Conservation (phyloP, 768 basidiomycete genomes). For the Phanerochaete sordida region DNA sequence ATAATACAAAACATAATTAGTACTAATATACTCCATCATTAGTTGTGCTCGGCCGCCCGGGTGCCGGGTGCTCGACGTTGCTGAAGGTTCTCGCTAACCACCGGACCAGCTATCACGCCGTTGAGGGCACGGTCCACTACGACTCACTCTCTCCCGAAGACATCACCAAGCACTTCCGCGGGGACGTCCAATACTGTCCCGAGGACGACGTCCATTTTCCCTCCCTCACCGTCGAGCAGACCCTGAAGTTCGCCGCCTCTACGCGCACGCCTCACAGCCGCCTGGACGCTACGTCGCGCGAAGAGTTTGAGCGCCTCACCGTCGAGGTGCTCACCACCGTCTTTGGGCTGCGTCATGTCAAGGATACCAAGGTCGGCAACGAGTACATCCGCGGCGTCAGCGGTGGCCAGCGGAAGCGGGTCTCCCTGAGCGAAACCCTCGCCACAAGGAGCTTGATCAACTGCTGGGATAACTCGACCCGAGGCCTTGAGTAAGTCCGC, state of each 20-base stretch:
- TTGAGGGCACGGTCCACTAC: conserved; percentile 72
- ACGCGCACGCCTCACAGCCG: conserved; percentile 66
- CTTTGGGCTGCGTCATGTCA: conserved; percentile 73
- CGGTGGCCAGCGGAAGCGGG: conserved; percentile 76
- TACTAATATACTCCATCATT: background rate
- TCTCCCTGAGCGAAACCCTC: conserved; percentile 73
- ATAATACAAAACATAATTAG: background rate
- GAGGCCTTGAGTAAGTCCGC: conserved; percentile 37
- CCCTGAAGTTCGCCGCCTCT: conserved; percentile 64
- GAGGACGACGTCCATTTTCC: conserved; percentile 89
- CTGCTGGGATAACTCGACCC: conserved; percentile 73
- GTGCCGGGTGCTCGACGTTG: conserved; percentile 81
- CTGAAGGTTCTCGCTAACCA: conserved; percentile 81
- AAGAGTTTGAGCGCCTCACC: conserved; percentile 38
- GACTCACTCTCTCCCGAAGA: conserved; percentile 69
- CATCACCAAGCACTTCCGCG: conserved; percentile 62
- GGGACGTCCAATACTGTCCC: conserved; percentile 77
- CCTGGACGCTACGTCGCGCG: conserved; percentile 38
- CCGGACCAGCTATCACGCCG: conserved; percentile 58
- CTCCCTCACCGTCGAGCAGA: conserved; percentile 76
- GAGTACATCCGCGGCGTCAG: conserved; percentile 71
- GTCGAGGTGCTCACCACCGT: conserved; percentile 57
- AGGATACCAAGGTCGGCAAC: conserved; percentile 75
- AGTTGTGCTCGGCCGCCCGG: conserved; percentile 86
- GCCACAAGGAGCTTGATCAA: conserved; percentile 58